Conservation (phyloP, 495 filamentous ascomycete genomes). For the Penicillium taxi region DNA sequence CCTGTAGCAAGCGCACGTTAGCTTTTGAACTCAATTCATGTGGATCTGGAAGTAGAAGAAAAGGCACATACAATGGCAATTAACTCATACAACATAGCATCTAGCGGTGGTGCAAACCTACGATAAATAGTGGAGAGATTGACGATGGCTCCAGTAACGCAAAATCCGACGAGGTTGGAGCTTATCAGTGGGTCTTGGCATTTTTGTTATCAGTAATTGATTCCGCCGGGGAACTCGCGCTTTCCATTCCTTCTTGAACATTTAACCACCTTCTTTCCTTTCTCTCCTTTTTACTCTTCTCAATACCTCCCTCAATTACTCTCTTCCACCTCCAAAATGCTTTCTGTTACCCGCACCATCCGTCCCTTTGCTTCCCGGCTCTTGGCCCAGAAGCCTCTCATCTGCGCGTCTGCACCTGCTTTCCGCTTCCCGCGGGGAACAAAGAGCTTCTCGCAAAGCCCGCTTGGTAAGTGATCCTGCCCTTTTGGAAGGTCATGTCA, state of each 20-base stretch:
- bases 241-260: conserved; percentile 23
- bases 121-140: conserved; percentile 7
- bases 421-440: conserved; percentile 47
- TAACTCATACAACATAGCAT: conserved; percentile 87
- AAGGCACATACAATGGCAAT: conserved; percentile 74
- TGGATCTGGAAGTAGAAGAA: not conserved
- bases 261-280: conserved; percentile 21
- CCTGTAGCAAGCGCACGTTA: conserved; percentile 43
- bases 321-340: conserved; percentile 37
- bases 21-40: not conserved
- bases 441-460: conserved; percentile 42
- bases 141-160: conserved; percentile 8
- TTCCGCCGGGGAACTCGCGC: conserved; percentile 22
- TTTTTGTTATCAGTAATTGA: conserved; percentile 16
- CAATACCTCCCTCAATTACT: not conserved
- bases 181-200: conserved; percentile 29
- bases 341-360: conserved; percentile 31
- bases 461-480: conserved; percentile 31
- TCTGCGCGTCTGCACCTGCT: conserved; percentile 34
- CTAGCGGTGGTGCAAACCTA: conserved; percentile 14
- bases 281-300: conserved; percentile 14
- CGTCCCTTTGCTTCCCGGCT: conserved; percentile 39
- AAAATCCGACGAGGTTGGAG: conserved; percentile 24
- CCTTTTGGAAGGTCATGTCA: conserved; percentile 2
- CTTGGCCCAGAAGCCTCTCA: conserved; percentile 37